Base-by-base conservation (phyloP, 768 basidiomycete species). In the Phanerochaete carnosa region DNA sequence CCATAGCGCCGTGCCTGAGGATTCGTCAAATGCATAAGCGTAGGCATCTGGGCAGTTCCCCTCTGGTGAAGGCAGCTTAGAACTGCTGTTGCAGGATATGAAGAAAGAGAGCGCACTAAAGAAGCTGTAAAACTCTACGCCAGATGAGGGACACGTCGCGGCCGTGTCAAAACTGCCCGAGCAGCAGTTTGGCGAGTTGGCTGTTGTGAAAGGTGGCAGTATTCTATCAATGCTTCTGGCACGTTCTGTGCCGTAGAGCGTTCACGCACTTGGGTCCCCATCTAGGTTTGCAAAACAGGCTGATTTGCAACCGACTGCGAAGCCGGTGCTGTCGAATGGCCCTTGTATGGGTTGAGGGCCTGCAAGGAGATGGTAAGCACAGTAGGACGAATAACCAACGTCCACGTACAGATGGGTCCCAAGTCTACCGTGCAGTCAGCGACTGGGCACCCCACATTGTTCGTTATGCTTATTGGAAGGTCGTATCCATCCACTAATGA, bases 121-220 rank as follows among this genome's bases (percentile, higher is more conserved):
- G 71, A 79, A 83, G 60, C 61, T 68, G 65, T 79, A 79, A 66
- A 71, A 76, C 23, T 57, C 62, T 7, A 78, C 76, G 23, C 75
- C 75, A 3, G 81, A 81, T 11, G 75, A 64, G 9, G 85, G 86
- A 68, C 87, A 89, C 0, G 85, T 86, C 11, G 66, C 71, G 1
- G 84, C 71, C 3, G 82, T 84, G 69, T 70, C 73, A 70, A 80
- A 75, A 45, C 69, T 71, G 12, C 88, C 88, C 11, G 80, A 80
- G 75, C 88, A 90, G 70, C 88, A 89, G 65, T 88, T 86, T 2
- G 78, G 72, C 19, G 85, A 86, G 72, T 89, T 80, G 33, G 64
- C 84, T 72, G 55, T 3, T 16, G 30, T 15, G 25, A 33, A 46
- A 12, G 9, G 25, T 47, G 28, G 55, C 30, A 50, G n/a, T 19